Conservation (phyloP, 345 rosid species). For the Citrus cavaleriei region DNA sequence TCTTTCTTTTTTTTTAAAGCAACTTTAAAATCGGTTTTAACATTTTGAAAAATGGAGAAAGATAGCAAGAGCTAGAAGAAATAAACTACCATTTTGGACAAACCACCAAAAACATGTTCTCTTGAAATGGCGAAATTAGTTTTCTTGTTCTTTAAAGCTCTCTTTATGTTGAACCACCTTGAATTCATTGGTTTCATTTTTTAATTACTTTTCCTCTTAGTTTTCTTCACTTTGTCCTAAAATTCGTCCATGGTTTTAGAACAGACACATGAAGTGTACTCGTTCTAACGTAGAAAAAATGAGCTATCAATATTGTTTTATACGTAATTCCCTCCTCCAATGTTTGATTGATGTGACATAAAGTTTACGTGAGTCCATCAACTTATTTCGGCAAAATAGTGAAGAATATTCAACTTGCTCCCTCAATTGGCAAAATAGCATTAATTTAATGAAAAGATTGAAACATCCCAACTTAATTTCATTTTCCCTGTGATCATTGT, state of each 20-base stretch:
- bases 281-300: neutral
- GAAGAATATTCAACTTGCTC: no score
- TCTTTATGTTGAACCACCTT: constrained; percentile 2
- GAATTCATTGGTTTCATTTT: neutral
- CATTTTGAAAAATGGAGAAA: neutral
- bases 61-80: neutral
- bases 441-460: no score
- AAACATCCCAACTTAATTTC: no score
- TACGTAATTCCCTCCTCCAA: neutral
- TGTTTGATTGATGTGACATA: neutral
- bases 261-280: neutral
- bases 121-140: neutral
- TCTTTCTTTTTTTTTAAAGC: no score
- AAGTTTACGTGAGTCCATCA: neutral
- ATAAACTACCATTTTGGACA: neutral
- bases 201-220: neutral
- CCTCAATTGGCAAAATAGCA: no score
- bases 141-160: neutral
- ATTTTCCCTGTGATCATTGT: no score
- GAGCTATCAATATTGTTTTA: neutral
- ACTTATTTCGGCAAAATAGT: neutral
- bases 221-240: no score
- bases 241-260: neutral
- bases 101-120: neutral
- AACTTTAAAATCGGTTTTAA: neutral